These are phyloP conservation scores for Anisogramma anomala DNA, from an alignment of 2,329 filamentous ascomycete genomes.

Conservation along the genomic window DNA sequence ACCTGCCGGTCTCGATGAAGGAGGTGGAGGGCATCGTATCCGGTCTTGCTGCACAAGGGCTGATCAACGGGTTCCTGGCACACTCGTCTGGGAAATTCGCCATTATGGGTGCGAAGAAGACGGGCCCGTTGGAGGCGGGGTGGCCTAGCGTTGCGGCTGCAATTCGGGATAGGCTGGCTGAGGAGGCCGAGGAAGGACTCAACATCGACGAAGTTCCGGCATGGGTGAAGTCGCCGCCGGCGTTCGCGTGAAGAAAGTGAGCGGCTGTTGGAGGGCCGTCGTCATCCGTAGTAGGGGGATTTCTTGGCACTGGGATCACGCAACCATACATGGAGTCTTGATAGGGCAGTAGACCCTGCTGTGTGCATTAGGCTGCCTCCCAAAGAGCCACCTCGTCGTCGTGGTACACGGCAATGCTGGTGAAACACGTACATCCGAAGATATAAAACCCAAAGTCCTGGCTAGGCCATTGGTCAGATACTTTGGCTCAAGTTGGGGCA, in stretches of 20 bases:
- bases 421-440: no score
- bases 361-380: no score
- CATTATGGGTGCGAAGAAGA: conserved; percentile 63
- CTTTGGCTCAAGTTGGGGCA: no score
- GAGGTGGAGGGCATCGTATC: conserved; percentile 71
- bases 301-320: neutral
- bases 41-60: conserved; percentile 65
- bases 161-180: conserved; percentile 47
- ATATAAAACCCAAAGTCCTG: no score
- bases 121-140: conserved; percentile 53
- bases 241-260: conserved; percentile 2
- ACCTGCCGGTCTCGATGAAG: conserved; percentile 43
- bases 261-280: neutral
- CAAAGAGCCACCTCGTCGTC: no score
- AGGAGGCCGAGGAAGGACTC: conserved; percentile 44
- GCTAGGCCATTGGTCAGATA: no score
- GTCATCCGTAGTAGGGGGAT: no score
- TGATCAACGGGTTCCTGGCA: conserved; percentile 75
- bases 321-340: neutral
- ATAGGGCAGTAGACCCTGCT: neutral
- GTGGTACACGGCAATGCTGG: no score
- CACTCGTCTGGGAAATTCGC: conserved; percentile 68
- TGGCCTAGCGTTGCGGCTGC: conserved; percentile 67
- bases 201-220: conserved; percentile 61
- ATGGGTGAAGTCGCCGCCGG: conserved; percentile 47